A percentile compares a stretch with the other conserved stretches of the same genome.
Evolutionary conservation across 805 yeast species (phyloP).

Genomic region (Ogataea angusta): DNA sequence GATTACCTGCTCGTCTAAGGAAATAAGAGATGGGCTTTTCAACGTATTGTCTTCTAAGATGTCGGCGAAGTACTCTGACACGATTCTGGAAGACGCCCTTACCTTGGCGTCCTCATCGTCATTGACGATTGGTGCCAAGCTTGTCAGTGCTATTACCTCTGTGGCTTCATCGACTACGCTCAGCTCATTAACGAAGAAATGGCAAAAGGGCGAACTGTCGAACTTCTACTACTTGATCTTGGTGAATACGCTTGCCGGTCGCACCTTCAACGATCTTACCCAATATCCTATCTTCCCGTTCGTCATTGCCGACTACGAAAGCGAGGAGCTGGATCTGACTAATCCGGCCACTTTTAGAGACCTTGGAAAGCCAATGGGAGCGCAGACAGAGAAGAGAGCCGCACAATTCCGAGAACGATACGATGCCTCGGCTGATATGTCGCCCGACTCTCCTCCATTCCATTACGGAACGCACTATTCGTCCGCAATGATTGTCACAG

Average conservation of each 20-base stretch:
- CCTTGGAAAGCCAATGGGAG: constrained; percentile 88
- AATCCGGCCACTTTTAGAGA: constrained; percentile 68
- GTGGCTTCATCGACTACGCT: constrained; percentile 22
- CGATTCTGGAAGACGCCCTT: constrained; percentile 52
- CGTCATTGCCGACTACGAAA: constrained; percentile 80
- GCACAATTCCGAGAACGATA: constrained; percentile 65
- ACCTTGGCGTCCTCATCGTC: constrained; percentile 41
- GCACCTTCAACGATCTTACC: constrained; percentile 84
- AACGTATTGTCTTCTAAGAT: constrained; percentile 46
- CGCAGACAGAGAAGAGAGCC: constrained; percentile 62
- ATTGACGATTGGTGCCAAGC: constrained; percentile 36
- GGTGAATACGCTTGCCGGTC: constrained; percentile 78
- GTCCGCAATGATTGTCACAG: constrained; percentile 88
- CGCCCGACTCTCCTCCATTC: constrained; percentile 61
- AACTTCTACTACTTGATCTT: constrained; percentile 80
- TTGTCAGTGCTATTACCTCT: constrained; percentile 42
- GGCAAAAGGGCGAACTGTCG: constrained; percentile 77
- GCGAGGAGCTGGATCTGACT: constrained; percentile 62
- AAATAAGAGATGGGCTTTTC: constrained; percentile 55
- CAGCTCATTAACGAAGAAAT: constrained; percentile 57
- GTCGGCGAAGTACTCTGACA: constrained; percentile 49
- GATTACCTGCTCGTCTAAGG: constrained; percentile 56
- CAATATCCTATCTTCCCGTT: constrained; percentile 93
- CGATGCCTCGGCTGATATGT: constrained; percentile 61
- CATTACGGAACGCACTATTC: constrained; percentile 94